A percentile compares a stretch with the other conserved stretches of the same genome.
Conservation (phyloP, 163 green algal genomes). For the Scenedesmus sp. region DNA sequence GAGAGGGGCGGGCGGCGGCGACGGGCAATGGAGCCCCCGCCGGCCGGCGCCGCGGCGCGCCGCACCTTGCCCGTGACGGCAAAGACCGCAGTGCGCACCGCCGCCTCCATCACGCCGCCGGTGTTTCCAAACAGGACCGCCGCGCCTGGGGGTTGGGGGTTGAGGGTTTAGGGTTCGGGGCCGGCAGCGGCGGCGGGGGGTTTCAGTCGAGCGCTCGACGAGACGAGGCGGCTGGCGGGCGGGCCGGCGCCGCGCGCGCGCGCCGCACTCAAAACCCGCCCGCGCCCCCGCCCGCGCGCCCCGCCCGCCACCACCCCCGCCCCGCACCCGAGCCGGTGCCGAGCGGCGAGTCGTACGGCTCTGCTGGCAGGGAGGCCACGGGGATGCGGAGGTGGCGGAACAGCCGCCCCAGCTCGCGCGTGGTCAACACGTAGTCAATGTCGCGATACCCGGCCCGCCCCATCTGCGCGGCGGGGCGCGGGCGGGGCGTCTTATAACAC, state of each 20-base stretch:
- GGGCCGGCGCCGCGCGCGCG: background rate
- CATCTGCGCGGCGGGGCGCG: too few relatives aligned
- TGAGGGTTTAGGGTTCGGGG: too few relatives aligned
- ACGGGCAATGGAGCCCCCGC: too few relatives aligned
- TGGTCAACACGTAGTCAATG: conserved; percentile 52
- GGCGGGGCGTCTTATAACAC: too few relatives aligned
- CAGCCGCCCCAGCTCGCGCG: conserved; percentile 49
- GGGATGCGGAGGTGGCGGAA: conserved; percentile 25
- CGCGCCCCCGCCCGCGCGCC: too few relatives aligned
- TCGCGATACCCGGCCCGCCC: conserved; percentile 12
- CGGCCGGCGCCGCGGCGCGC: too few relatives aligned
- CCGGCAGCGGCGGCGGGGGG: too few relatives aligned
- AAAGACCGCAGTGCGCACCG: conserved; percentile 40
- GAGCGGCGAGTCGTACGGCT: conserved; percentile 44
- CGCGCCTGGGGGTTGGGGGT: conserved; percentile 37
- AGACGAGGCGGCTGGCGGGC: too few relatives aligned
- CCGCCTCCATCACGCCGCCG: conserved; percentile 46
- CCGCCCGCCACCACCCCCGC: too few relatives aligned
- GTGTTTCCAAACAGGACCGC: conserved; percentile 50
- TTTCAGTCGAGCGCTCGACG: too few relatives aligned
- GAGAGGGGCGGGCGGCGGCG: too few relatives aligned
- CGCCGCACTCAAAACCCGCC: background rate
- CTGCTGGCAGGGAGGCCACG: conserved; percentile 4
- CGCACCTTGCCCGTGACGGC: conserved; percentile 18
- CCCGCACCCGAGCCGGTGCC: conserved; percentile 30